phyloP scores from a whole-genome alignment of 1,284 basidiomycete species.

The Cryptococcus floricola region DNA sequence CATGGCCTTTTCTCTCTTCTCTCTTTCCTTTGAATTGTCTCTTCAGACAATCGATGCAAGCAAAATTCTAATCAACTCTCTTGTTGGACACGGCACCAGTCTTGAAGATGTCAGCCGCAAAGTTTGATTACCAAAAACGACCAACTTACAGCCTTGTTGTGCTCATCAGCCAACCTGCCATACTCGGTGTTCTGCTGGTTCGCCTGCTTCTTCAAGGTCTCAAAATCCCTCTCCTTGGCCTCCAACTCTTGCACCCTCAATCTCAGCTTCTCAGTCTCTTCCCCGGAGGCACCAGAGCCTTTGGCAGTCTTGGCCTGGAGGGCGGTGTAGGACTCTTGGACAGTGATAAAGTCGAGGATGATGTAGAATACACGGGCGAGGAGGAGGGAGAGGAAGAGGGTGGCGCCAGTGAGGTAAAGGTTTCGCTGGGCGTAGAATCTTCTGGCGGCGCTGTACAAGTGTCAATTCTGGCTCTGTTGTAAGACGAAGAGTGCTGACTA shows the following conservation, averaged over 20 bases:
- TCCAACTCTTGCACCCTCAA: conserved; percentile 65
- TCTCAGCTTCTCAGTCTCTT: conserved; percentile 53
- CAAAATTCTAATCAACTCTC: conserved; percentile 41
- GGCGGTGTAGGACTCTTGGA: conserved; percentile 80
- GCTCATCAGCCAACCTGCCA: conserved; percentile 71
- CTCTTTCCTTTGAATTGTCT: background rate
- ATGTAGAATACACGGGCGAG: conserved; percentile 90
- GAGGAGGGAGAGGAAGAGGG: conserved; percentile 88
- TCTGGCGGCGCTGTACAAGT: conserved; percentile 58
- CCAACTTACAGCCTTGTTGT: conserved; percentile 57
- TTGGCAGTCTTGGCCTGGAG: conserved; percentile 64
- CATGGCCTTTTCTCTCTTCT: too few species aligned
- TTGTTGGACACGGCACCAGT: conserved; percentile 59
- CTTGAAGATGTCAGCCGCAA: conserved; percentile 7
- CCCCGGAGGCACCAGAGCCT: conserved; percentile 40
- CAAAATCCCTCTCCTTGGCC: conserved; percentile 66
- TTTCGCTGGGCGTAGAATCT: conserved; percentile 78
- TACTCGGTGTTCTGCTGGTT: conserved; percentile 72
- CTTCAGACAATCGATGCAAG: background rate
- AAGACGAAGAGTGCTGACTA: conserved; percentile 50
- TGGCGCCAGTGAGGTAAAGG: conserved; percentile 85
- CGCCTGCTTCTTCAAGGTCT: conserved; percentile 78
- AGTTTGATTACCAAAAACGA: background rate
- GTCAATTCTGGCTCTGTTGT: background rate
- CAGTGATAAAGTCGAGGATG: conserved; percentile 81